Evolutionary conservation across 305 asterid genomes (phyloP).

Genomic region (Petunia hybrid): DNA sequence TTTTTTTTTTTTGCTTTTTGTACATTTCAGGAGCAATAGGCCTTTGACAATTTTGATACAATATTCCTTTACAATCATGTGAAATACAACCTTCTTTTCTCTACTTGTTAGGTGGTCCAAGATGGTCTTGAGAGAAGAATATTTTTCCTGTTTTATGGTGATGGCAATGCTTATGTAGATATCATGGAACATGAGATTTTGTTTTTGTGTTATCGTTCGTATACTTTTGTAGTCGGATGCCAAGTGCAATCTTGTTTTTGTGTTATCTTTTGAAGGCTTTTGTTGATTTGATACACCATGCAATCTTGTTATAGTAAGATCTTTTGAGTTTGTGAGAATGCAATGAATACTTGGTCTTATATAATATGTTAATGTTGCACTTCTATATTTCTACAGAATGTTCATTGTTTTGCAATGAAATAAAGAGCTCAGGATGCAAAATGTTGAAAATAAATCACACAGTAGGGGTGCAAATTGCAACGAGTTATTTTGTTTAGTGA

Average conservation of each 20-base stretch:
- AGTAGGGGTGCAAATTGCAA: too few species aligned
- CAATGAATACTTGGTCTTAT: neutral
- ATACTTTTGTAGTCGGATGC: neutral
- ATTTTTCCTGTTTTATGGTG: neutral
- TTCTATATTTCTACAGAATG: neutral
- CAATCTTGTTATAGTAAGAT: neutral
- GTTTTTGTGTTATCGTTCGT: neutral
- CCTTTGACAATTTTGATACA: slow-evolving; percentile 6
- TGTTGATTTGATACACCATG: neutral
- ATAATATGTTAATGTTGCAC: neutral
- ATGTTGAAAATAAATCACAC: too few species aligned
- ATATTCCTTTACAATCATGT: slow-evolving; percentile 11
- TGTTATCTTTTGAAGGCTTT: neutral
- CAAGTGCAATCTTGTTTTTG: neutral
- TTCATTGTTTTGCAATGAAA: neutral
- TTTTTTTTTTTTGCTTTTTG: slow-evolving; percentile 21
- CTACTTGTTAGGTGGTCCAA: neutral
- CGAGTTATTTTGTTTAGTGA: too few species aligned
- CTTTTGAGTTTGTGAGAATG: neutral
- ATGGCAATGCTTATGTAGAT: neutral
- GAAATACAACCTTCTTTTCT: neutral
- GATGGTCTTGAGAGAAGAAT: too few species aligned
- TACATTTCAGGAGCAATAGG: slow-evolving; percentile 33
- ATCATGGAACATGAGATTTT: neutral
- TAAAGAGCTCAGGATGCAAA: too few species aligned